Evolutionary conservation across 257 asterid species (phyloP).

Genomic region (Handroanthus guayacan): DNA sequence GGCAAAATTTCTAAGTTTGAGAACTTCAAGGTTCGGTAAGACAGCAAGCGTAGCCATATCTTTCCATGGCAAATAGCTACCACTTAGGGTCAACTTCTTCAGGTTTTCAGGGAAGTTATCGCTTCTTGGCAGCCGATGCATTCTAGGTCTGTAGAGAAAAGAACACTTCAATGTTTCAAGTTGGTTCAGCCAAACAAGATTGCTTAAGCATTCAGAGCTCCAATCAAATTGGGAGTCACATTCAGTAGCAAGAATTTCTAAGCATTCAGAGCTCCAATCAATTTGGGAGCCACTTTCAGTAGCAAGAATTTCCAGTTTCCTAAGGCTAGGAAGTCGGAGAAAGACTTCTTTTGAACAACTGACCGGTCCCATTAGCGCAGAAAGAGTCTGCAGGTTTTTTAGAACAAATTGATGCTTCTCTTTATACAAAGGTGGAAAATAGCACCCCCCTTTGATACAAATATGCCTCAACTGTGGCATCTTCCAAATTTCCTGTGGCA

Average conservation of each 20-base stretch:
- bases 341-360: constrained; percentile 18
- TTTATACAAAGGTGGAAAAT: constrained; percentile 7
- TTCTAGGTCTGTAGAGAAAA: constrained; percentile 5
- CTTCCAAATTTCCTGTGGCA: constrained; percentile 28
- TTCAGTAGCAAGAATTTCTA: too few relatives aligned
- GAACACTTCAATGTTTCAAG: constrained; percentile 35
- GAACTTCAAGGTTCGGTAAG: constrained; percentile 40
- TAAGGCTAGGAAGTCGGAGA: constrained; percentile 14
- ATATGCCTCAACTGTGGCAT: constrained; percentile 32
- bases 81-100: constrained; percentile 35
- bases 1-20: constrained; percentile 32
- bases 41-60: constrained; percentile 25
- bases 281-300: constrained; percentile 3
- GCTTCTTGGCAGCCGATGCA: constrained; percentile 18
- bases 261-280: background rate
- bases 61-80: constrained; percentile 35
- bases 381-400: constrained; percentile 28
- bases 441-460: constrained; percentile 22
- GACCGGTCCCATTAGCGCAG: constrained; percentile 15
- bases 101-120: constrained; percentile 23
- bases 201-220: too few relatives aligned
- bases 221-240: too few relatives aligned
- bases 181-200: constrained; percentile 7
- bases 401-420: background rate
- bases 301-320: constrained; percentile 22